Conservation (phyloP, 2,329 filamentous ascomycete genomes). For the Dothideomycetes sp. region DNA sequence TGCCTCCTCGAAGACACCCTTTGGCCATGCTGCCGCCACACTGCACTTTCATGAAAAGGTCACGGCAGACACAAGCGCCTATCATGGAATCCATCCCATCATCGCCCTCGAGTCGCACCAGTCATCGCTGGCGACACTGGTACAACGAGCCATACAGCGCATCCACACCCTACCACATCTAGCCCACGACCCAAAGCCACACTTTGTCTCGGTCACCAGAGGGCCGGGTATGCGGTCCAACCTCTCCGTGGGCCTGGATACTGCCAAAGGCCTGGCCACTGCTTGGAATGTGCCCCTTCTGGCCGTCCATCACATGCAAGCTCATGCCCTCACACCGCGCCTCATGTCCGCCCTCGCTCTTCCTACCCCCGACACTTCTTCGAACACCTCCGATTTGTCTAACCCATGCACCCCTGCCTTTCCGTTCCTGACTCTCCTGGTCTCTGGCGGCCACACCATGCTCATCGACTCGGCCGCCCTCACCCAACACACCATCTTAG, state of each 20-base stretch:
- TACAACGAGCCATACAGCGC: conserved; percentile 48
- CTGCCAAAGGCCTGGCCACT: conserved; percentile 75
- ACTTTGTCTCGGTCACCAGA: conserved; percentile 81
- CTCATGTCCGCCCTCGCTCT: conserved; percentile 53
- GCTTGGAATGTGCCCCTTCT: conserved; percentile 76
- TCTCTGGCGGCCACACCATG: conserved; percentile 86
- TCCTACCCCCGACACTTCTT: background rate
- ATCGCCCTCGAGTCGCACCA: conserved; percentile 68
- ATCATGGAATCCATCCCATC: conserved; percentile 69
- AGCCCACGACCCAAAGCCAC: conserved; percentile 39
- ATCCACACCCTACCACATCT: conserved; percentile 36
- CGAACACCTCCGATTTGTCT: too few species aligned
- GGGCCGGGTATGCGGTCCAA: conserved; percentile 82
- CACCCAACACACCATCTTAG: conserved; percentile 61
- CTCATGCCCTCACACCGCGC: conserved; percentile 79
- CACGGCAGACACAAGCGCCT: conserved; percentile 66
- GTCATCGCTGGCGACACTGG: conserved; percentile 53
- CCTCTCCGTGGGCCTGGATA: conserved; percentile 66
- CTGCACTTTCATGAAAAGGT: conserved; percentile 66
- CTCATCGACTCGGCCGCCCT: conserved; percentile 64
- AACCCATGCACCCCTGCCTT: conserved; percentile 39
- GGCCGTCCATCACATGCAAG: conserved; percentile 94
- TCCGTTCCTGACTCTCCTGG: conserved; percentile 78
- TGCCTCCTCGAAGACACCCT: background rate
- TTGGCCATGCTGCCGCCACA: conserved; percentile 3